phyloP scores from a whole-genome alignment of 257 asterid species.

The Solanum appendiculatum region DNA sequence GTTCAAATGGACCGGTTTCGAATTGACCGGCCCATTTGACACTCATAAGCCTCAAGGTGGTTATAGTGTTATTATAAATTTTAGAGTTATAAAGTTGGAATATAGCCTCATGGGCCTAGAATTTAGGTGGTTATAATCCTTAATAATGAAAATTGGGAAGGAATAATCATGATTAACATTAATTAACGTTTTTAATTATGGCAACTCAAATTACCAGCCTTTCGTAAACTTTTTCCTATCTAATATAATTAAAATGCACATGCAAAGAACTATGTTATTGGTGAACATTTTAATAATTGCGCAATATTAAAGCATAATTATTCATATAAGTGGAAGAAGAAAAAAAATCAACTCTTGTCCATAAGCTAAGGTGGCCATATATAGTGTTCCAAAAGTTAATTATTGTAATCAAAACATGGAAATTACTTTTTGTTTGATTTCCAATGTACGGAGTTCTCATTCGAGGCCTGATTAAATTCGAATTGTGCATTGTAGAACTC shows the following conservation, averaged over 20 bases:
- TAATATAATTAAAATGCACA: not conserved
- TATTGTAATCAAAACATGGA: not conserved
- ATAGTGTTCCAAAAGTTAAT: not conserved
- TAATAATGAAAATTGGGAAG: not conserved
- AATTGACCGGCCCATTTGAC: not conserved
- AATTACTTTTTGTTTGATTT: not conserved
- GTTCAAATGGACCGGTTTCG: not conserved
- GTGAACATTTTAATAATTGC: not conserved
- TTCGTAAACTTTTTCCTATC: not conserved
- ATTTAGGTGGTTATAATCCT: not conserved
- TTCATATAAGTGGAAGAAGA: not conserved
- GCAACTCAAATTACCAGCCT: not conserved
- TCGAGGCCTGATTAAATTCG: too few relatives aligned
- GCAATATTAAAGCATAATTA: not conserved
- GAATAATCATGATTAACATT: not conserved
- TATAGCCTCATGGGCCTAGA: not conserved
- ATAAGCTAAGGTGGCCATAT: not conserved
- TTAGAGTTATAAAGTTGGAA: not conserved
- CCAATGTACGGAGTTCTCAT: not conserved
- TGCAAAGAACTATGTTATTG: not conserved
- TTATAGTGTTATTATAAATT: not conserved
- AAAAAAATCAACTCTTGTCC: not conserved
- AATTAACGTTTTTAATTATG: not conserved
- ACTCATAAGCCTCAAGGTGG: not conserved
- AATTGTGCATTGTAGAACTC: accelerated